A percentile compares a stretch with the other conserved stretches of the same genome.
Evolutionary conservation across 306 rosid species (phyloP).

Genomic region (Casuarina glauca): DNA sequence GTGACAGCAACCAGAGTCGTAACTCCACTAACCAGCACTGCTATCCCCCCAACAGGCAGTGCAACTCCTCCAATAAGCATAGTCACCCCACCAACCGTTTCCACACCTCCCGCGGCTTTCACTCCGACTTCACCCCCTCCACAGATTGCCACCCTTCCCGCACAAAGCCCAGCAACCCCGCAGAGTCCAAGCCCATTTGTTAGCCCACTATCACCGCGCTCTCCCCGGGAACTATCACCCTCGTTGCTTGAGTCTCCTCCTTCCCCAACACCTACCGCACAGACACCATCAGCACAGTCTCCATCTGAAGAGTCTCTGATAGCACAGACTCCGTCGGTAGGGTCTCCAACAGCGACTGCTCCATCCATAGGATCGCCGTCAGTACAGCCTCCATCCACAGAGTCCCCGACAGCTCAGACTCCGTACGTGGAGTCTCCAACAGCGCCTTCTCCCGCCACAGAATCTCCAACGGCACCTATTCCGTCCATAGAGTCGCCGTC

Average conservation of each 20-base stretch:
- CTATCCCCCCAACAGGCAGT: slow-evolving; percentile 8
- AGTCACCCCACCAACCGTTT: slow-evolving; percentile 12
- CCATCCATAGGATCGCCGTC: too few species aligned
- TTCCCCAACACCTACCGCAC: neutral
- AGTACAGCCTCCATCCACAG: too few species aligned
- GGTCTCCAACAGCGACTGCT: too few species aligned
- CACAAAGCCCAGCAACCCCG: neutral
- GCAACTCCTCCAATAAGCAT: slow-evolving; percentile 14
- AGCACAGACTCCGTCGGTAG: too few species aligned
- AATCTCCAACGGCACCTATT: too few species aligned
- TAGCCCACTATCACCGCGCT: slow-evolving; percentile 10
- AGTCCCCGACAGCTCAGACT: too few species aligned
- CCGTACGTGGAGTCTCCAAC: too few species aligned
- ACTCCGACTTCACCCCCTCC: neutral
- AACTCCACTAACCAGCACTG: slow-evolving; percentile 1
- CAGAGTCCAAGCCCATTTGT: neutral
- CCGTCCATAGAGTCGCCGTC: too few species aligned
- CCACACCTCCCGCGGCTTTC: neutral
- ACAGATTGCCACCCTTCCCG: neutral
- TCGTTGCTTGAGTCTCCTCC: neutral
- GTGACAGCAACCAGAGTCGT: slow-evolving; percentile 1
- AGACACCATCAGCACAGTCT: neutral
- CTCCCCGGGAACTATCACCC: neutral
- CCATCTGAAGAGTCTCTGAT: slow-evolving; percentile 1
- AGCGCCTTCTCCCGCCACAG: too few species aligned